phyloP scores from a whole-genome alignment of 2,329 filamentous ascomycete genomes.

The Colletotrichum lindemuthianum region DNA sequence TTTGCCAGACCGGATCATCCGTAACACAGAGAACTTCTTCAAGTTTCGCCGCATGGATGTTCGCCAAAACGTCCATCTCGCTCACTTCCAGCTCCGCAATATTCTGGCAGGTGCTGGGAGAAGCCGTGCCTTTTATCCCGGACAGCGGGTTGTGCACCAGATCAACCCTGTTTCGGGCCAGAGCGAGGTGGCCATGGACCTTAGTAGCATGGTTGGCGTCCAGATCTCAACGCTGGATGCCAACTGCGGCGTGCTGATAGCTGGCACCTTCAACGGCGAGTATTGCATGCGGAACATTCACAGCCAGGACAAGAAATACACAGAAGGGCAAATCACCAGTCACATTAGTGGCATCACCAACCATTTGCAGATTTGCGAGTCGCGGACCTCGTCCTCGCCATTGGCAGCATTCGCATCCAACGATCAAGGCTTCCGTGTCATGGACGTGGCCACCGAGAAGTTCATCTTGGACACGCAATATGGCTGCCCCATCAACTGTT shows the following conservation, averaged over 20 bases:
- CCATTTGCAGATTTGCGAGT: conserved; percentile 67
- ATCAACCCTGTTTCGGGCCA: conserved; percentile 61
- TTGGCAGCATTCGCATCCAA: conserved; percentile 72
- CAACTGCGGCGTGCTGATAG: conserved; percentile 65
- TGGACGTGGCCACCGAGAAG: conserved; percentile 68
- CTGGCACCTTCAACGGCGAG: conserved; percentile 67
- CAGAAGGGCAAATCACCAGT: conserved; percentile 59
- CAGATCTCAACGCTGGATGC: conserved; percentile 63
- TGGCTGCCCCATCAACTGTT: conserved; percentile 75
- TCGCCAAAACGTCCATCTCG: conserved; percentile 61
- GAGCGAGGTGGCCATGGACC: conserved; percentile 56
- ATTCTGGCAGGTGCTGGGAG: conserved; percentile 67
- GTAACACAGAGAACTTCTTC: conserved; percentile 61
- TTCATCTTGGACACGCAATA: conserved; percentile 66
- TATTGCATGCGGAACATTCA: conserved; percentile 61
- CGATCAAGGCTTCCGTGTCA: conserved; percentile 65
- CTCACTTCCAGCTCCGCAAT: conserved; percentile 75
- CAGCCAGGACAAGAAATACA: conserved; percentile 48
- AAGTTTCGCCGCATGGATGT: conserved; percentile 68
- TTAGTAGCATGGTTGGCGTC: conserved; percentile 51
- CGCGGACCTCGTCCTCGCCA: conserved; percentile 62
- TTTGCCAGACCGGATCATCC: conserved; percentile 47
- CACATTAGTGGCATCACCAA: conserved; percentile 70
- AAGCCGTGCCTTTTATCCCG: conserved; percentile 67
- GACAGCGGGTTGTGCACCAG: conserved; percentile 58